Base-by-base conservation (phyloP, 805 yeast genomes). In the Lachancea meyersii region DNA sequence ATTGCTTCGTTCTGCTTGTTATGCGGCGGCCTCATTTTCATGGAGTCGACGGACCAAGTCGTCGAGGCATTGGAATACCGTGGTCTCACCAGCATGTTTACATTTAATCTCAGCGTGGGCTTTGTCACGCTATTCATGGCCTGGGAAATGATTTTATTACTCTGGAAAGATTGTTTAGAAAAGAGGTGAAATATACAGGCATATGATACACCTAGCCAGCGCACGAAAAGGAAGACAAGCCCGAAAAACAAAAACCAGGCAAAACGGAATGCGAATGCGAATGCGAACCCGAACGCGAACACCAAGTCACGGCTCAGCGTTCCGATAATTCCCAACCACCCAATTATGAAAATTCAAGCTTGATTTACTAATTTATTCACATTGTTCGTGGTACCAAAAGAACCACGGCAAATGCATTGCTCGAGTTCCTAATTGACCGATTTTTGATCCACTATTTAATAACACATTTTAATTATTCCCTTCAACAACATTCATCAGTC, bases 1-100 rank as follows among this genome's bases (percentile, higher is more conserved):
- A 60, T 93, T 27, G 78, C 82, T 0, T 70, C 89, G 13, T 89
- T 91, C 66, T 77, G 88, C 47, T 71, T 93, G 47, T 61, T 93
- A 10, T 75, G 86, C 49, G 98, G 98, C 36, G 98, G 98, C 8
- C 64, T 85, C 48, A 80, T 93, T 21, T 93, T 93, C 61, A 87
- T 89, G 89, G 86, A 87, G 62, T 80, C 93, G 43, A 85, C 94
- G 34, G 91, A 86, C 57, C 94, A 93, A 52, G 77, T 86, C 5
- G 79, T 93, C 24, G 79, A 77, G 52, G 89, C 86, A 17, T 71
- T 88, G 67, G 86, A 86, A 52, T 86, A 79, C 62, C 73, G 88
- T 53, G 95, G 95, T 3, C 70, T 80, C 47, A 86, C 93, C 22
- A 71, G 81, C 40, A 89, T 93, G 97, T 91, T 93, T 65, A 85